Evolutionary conservation across 805 yeast species (phyloP).

Genomic region (Myxozyma mucilagina): DNA sequence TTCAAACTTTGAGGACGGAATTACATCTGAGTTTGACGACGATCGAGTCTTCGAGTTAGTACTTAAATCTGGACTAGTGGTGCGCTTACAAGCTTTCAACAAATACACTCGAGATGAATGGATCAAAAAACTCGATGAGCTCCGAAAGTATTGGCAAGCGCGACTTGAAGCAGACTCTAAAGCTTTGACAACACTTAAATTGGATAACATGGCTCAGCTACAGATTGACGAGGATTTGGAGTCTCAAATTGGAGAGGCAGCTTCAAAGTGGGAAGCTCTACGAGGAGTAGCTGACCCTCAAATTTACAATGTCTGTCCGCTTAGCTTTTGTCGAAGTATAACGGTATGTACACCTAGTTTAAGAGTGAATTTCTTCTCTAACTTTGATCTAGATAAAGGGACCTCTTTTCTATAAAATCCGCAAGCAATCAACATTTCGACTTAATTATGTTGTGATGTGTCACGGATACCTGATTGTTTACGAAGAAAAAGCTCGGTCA

Average conservation of each 20-base stretch:
- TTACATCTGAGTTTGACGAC: slow-evolving; percentile 21
- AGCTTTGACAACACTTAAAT: slow-evolving; percentile 44
- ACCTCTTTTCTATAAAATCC: slow-evolving; percentile 63
- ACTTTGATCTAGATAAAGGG: slow-evolving; percentile 50
- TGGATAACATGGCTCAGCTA: slow-evolving; percentile 49
- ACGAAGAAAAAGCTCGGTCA: slow-evolving; percentile 52
- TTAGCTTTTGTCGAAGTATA: slow-evolving; percentile 61
- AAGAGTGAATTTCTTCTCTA: neutral
- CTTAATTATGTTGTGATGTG: slow-evolving; percentile 63
- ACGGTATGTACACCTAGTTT: slow-evolving; percentile 38
- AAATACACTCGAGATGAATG: slow-evolving; percentile 58
- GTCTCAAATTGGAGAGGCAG: slow-evolving; percentile 50
- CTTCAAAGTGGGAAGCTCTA: slow-evolving; percentile 57
- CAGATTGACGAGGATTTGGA: slow-evolving; percentile 59
- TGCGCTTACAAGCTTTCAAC: slow-evolving; percentile 60
- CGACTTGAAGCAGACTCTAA: slow-evolving; percentile 47
- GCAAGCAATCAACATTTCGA: slow-evolving; percentile 65
- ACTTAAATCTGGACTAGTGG: slow-evolving; percentile 47
- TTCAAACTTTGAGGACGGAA: slow-evolving; percentile 24
- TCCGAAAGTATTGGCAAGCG: slow-evolving; percentile 61
- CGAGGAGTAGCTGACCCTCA: slow-evolving; percentile 54
- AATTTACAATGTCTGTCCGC: slow-evolving; percentile 56
- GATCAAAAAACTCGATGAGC: slow-evolving; percentile 53
- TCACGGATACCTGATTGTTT: slow-evolving; percentile 68
- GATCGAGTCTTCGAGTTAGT: slow-evolving; percentile 58